phyloP scores from a whole-genome alignment of 495 filamentous ascomycete genomes.

The Xylaria flabelliformis region DNA sequence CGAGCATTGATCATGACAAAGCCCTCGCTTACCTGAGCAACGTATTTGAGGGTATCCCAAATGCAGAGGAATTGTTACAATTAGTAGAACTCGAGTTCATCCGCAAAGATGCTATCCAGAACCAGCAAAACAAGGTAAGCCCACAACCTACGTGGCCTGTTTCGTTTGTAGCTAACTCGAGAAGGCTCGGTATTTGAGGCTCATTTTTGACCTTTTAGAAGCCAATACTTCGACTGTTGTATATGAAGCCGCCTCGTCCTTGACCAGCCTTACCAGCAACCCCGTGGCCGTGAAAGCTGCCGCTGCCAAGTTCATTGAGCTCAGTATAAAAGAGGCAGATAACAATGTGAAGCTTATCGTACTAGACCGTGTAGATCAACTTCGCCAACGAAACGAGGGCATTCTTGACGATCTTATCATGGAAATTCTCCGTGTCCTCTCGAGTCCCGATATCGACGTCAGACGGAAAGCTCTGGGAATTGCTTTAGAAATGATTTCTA shows the following conservation, averaged over 20 bases:
- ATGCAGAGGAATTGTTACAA: slow-evolving; percentile 92
- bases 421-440: slow-evolving; percentile 96
- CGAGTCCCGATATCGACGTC: slow-evolving; percentile 95
- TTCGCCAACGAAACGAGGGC: slow-evolving; percentile 90
- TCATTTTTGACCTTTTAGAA: slow-evolving; percentile 97
- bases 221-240: slow-evolving; percentile 92
- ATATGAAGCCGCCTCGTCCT: slow-evolving; percentile 97
- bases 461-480: slow-evolving; percentile 89
- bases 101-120: slow-evolving; percentile 94
- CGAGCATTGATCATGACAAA: slow-evolving; percentile 90
- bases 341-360: slow-evolving; percentile 99
- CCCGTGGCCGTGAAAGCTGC: slow-evolving; percentile 98
- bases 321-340: slow-evolving; percentile 94
- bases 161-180: slow-evolving; percentile 41
- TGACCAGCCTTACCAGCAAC: slow-evolving; percentile 93
- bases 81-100: slow-evolving; percentile 96
- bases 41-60: slow-evolving; percentile 94
- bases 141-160: background rate
- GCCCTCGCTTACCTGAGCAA: slow-evolving; percentile 86
- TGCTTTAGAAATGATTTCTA: slow-evolving; percentile 96
- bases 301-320: slow-evolving; percentile 93
- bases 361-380: slow-evolving; percentile 89
- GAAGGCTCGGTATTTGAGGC: slow-evolving; percentile 84
- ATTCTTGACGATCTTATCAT: slow-evolving; percentile 95
- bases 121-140: slow-evolving; percentile 86